These are phyloP conservation scores for Nakazawaea molendinolei DNA, from an alignment of 805 yeast species.

Conservation along the genomic window DNA sequence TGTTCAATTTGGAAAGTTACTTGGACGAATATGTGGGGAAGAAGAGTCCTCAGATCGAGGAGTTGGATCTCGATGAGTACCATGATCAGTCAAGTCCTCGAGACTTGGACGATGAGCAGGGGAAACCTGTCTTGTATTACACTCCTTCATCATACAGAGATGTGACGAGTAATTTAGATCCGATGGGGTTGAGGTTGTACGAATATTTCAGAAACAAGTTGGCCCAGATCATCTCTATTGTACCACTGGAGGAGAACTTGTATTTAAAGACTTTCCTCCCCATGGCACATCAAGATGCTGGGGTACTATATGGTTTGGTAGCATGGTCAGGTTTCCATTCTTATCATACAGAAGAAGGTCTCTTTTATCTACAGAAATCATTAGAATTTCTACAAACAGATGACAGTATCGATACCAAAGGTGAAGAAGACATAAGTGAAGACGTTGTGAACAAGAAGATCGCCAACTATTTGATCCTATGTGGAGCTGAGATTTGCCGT, in stretches of 20 bases:
- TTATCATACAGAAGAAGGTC: conserved; percentile 20
- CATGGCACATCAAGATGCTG: conserved; percentile 43
- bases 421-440: conserved; percentile 23
- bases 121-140: conserved; percentile 16
- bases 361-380: conserved; percentile 38
- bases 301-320: conserved; percentile 43
- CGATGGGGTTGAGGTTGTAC: conserved; percentile 33
- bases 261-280: conserved; percentile 48
- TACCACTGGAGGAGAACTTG: conserved; percentile 43
- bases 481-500: conserved; percentile 77
- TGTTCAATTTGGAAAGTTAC: conserved; percentile 7
- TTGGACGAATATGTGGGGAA: background rate
- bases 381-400: conserved; percentile 21
- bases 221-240: conserved; percentile 36
- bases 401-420: conserved; percentile 16
- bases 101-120: background rate
- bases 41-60: conserved; percentile 1
- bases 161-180: conserved; percentile 22
- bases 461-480: conserved; percentile 60
- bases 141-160: conserved; percentile 24
- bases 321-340: conserved; percentile 51
- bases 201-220: conserved; percentile 42
- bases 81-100: no score
- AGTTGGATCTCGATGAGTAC: conserved; percentile 2
- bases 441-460: conserved; percentile 36